Percentiles rank a stretch among this genome's conserved stretches.
These are phyloP conservation scores for Ephemerocybe angulata DNA, from an alignment of 768 basidiomycete species.

Conservation along the genomic window DNA sequence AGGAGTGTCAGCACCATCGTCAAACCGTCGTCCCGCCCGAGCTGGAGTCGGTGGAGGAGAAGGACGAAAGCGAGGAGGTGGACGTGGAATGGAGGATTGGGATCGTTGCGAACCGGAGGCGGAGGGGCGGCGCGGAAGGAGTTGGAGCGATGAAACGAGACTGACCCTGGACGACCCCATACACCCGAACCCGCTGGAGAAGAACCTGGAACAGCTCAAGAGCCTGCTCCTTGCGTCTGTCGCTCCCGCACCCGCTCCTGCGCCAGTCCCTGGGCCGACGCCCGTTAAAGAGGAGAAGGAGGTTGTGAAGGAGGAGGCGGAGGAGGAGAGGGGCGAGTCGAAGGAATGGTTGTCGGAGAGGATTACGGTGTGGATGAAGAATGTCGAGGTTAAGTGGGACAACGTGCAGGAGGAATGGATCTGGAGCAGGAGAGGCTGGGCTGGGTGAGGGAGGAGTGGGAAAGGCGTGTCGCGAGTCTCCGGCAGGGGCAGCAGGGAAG, in stretches of 20 bases:
- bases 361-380: constrained; percentile 70
- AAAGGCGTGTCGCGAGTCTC: constrained; percentile 53
- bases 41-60: constrained; percentile 70
- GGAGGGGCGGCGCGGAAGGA: constrained; percentile 43
- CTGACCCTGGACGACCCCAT: constrained; percentile 56
- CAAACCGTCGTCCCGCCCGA: constrained; percentile 63
- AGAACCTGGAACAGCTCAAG: too few relatives aligned
- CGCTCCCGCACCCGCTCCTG: too few relatives aligned
- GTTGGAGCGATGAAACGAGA: constrained; percentile 41
- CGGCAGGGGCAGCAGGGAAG: too few relatives aligned
- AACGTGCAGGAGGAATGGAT: constrained; percentile 77
- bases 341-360: constrained; percentile 39
- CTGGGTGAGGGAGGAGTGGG: constrained; percentile 79
- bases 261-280: too few relatives aligned
- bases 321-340: too few relatives aligned
- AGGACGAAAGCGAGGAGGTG: constrained; percentile 41
- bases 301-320: too few relatives aligned
- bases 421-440: constrained; percentile 73
- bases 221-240: too few relatives aligned
- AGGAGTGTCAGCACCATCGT: constrained; percentile 74
- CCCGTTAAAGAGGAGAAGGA: too few relatives aligned
- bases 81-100: background rate
- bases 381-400: constrained; percentile 77
- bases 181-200: constrained; percentile 89
- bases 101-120: constrained; percentile 27